Percentiles rank a stretch among this genome's conserved stretches.
Evolutionary conservation across 2,329 filamentous ascomycete genomes (phyloP).

Genomic region (Akanthomyces dipterigenus): DNA sequence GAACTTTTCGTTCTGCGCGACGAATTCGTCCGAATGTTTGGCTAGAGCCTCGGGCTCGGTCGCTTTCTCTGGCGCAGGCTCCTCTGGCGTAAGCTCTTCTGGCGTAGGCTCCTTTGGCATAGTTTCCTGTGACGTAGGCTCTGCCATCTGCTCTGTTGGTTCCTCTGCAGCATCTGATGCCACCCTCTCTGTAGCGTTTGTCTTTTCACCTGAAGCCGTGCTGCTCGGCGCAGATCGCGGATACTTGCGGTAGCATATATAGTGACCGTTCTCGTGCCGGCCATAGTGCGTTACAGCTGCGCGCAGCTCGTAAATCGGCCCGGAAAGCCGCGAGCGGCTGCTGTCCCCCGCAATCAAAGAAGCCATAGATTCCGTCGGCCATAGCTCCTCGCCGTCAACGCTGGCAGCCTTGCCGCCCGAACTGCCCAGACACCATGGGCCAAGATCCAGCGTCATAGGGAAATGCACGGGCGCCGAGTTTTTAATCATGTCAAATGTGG

Average conservation of each 20-base stretch:
- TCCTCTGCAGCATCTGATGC: neutral
- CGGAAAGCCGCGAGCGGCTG: slow-evolving; percentile 43
- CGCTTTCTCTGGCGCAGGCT: neutral
- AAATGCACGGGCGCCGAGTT: slow-evolving; percentile 77
- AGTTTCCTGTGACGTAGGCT: too few species aligned
- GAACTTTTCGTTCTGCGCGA: neutral
- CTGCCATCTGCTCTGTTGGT: neutral
- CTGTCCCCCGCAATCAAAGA: slow-evolving; percentile 65
- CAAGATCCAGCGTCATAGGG: slow-evolving; percentile 66
- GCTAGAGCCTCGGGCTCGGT: neutral
- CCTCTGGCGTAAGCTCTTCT: too few species aligned
- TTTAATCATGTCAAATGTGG: slow-evolving; percentile 72
- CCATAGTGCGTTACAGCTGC: slow-evolving; percentile 87
- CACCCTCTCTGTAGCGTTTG: neutral
- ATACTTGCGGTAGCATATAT: slow-evolving; percentile 81
- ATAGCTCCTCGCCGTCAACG: slow-evolving; percentile 48
- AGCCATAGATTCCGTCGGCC: slow-evolving; percentile 59
- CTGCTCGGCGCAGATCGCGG: slow-evolving; percentile 24
- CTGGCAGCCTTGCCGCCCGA: slow-evolving; percentile 5
- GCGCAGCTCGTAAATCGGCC: slow-evolving; percentile 66
- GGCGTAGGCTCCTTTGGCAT: too few species aligned
- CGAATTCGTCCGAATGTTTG: neutral
- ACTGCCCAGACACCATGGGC: slow-evolving; percentile 77
- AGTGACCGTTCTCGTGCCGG: slow-evolving; percentile 90
- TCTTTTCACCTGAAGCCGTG: neutral